Evolutionary conservation across 257 asterid genomes (phyloP).

Genomic region (Osmanthus fragrans): DNA sequence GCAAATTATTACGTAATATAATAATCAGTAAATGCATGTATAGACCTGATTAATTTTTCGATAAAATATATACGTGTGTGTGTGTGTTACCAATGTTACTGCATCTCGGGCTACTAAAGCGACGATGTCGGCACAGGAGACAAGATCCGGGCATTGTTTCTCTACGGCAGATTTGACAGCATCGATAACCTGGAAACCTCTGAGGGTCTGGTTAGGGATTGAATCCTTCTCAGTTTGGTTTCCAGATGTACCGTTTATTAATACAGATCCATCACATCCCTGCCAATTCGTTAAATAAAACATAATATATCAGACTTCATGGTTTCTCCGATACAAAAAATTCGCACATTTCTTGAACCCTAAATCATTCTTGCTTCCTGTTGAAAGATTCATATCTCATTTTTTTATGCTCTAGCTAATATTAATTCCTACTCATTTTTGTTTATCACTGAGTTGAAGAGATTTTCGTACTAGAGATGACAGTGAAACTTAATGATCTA

Average conservation of each 20-base stretch:
- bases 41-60: too few relatives aligned
- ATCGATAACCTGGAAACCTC: slow-evolving; percentile 69
- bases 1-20: background rate
- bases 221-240: slow-evolving; percentile 62
- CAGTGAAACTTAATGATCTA: too few relatives aligned
- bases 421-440: background rate
- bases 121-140: slow-evolving; percentile 69
- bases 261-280: slow-evolving; percentile 78
- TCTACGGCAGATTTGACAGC: slow-evolving; percentile 61
- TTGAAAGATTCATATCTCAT: too few relatives aligned
- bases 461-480: too few relatives aligned
- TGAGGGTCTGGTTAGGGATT: slow-evolving; percentile 47
- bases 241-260: slow-evolving; percentile 42
- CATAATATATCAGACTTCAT: background rate
- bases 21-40: background rate
- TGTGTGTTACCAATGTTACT: slow-evolving; percentile 36
- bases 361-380: background rate
- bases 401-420: background rate
- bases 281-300: background rate
- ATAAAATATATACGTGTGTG: background rate
- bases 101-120: slow-evolving; percentile 70
- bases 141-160: slow-evolving; percentile 46
- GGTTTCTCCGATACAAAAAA: background rate
- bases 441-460: background rate
- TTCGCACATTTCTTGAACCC: background rate